Percentiles rank a stretch among this genome's conserved stretches.
phyloP scores from a whole-genome alignment of 2,329 filamentous ascomycete species.

The Neonectria neomacrospora region DNA sequence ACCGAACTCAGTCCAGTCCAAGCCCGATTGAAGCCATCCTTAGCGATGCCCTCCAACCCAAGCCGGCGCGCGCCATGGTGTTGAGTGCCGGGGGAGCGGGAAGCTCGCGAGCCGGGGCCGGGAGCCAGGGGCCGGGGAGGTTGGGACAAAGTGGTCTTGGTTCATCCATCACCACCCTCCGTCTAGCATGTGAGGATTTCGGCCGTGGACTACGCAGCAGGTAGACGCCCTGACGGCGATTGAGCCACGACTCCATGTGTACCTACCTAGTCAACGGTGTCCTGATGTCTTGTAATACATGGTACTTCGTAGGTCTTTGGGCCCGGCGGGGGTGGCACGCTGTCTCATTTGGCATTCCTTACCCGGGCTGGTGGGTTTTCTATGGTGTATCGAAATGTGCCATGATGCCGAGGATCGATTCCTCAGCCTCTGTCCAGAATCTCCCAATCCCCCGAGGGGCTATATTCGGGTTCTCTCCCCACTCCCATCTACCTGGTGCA shows the following conservation, averaged over 20 bases:
- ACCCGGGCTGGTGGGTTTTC: conserved; percentile 6
- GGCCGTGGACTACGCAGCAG: no score
- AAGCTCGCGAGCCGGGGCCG: conserved; percentile 4
- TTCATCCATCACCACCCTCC: conserved; percentile 1
- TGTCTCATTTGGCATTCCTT: conserved; percentile 18
- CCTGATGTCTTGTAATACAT: neutral
- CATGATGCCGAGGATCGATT: neutral
- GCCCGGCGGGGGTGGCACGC: conserved; percentile 1
- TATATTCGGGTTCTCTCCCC: conserved; percentile 25
- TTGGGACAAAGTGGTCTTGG: neutral
- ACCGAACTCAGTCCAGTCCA: conserved; percentile 5
- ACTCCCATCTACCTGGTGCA: conserved; percentile 23
- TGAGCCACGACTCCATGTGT: neutral
- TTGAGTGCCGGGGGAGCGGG: conserved; percentile 17
- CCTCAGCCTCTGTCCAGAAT: neutral
- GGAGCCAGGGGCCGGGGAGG: neutral
- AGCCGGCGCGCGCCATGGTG: conserved; percentile 1
- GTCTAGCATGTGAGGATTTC: conserved; percentile 9
- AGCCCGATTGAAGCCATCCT: conserved; percentile 7
- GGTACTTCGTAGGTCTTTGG: no score
- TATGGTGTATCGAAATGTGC: conserved; percentile 15
- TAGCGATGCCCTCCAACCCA: conserved; percentile 12
- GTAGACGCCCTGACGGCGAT: neutral
- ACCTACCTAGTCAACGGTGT: neutral
- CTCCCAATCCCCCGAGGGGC: conserved; percentile 13